Base-by-base conservation (phyloP, 306 rosid species). In the Lotus japonicus region DNA sequence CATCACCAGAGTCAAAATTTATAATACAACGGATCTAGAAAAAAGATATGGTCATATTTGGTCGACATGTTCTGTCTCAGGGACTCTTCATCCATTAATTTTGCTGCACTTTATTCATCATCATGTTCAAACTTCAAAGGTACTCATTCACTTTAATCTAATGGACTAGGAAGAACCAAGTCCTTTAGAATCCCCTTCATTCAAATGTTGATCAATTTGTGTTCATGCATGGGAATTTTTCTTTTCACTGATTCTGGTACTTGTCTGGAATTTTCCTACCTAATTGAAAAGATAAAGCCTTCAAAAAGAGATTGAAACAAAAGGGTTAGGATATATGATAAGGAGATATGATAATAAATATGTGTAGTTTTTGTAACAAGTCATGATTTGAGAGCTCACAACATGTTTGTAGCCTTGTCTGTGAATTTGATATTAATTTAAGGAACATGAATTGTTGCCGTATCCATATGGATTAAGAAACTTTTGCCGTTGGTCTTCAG, bases 401-500 rank as follows among this genome's bases (percentile, higher is more conserved):
- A 80, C 79, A 68, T 74, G 49, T 58, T 49, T 64, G 86, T 71
- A 60, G 84, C 74, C 21, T 59, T 46, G 84, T 57, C 12, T 33
- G 9, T 19, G 42, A 41, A 69, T 28, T 51, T 71, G 38, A 35
- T 53, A 58, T 83, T 80, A 80, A 72, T 87, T 82, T 75, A 87
- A 89, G 78, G 82, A 84, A 49, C 86, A 72, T 65, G 75, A 73
- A 74, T 84, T 80, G 81, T 74, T 82, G 87, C 59, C 73, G 54
- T 83, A 79, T 70, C 87, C 92, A 78, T 85, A 87, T 69, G 92
- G 84, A 76, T 67, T 81, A 64, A 76, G 88, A 81, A 87, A 66
- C 87, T 65, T 84, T 66, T 86, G 95, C 79, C 87, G 83, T 46
- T 89, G 92, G 41, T 89, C 95, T 75, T 87, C 95, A 54, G 45